A percentile compares a stretch with the other conserved stretches of the same genome.
These are phyloP conservation scores for Clavispora vitiphila DNA, from an alignment of 805 yeast species.

Conservation along the genomic window DNA sequence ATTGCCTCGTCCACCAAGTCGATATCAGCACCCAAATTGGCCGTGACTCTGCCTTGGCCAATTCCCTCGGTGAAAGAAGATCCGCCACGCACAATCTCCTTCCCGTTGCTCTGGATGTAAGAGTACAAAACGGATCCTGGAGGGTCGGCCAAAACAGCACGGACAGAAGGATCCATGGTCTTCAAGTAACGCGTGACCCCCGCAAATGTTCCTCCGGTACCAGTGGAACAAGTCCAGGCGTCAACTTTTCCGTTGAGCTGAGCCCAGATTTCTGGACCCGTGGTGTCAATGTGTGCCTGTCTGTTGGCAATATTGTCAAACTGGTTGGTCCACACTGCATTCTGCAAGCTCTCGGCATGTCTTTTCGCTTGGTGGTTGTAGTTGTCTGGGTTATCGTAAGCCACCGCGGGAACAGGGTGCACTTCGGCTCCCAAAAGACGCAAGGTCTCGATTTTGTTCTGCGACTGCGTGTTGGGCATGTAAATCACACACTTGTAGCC, in stretches of 20 bases:
- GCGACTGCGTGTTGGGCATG: slow-evolving; percentile 89
- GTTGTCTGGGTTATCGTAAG: slow-evolving; percentile 75
- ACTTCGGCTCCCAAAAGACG: slow-evolving; percentile 80
- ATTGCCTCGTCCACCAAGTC: slow-evolving; percentile 76
- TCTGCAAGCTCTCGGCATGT: slow-evolving; percentile 69
- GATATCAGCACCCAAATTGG: slow-evolving; percentile 69
- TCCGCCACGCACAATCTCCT: slow-evolving; percentile 66
- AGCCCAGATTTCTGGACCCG: slow-evolving; percentile 91
- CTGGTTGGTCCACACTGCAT: slow-evolving; percentile 92
- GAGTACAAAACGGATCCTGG: slow-evolving; percentile 87
- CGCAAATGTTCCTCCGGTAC: slow-evolving; percentile 91
- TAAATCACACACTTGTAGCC: slow-evolving; percentile 83
- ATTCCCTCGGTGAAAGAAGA: slow-evolving; percentile 92
- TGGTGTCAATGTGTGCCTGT: slow-evolving; percentile 81
- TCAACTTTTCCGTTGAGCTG: slow-evolving; percentile 74
- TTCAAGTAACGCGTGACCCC: slow-evolving; percentile 80
- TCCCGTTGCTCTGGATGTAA: slow-evolving; percentile 66
- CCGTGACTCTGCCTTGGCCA: slow-evolving; percentile 92
- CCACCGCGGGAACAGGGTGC: slow-evolving; percentile 82
- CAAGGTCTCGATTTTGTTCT: slow-evolving; percentile 70
- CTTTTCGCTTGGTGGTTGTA: slow-evolving; percentile 83
- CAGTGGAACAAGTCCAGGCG: slow-evolving; percentile 87
- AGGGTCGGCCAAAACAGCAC: slow-evolving; percentile 81
- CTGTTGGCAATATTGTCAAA: slow-evolving; percentile 86
- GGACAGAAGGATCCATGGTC: slow-evolving; percentile 54